Evolutionary conservation across 1,139 yeast genomes (phyloP).

Genomic region (Kodamaea suecica): DNA sequence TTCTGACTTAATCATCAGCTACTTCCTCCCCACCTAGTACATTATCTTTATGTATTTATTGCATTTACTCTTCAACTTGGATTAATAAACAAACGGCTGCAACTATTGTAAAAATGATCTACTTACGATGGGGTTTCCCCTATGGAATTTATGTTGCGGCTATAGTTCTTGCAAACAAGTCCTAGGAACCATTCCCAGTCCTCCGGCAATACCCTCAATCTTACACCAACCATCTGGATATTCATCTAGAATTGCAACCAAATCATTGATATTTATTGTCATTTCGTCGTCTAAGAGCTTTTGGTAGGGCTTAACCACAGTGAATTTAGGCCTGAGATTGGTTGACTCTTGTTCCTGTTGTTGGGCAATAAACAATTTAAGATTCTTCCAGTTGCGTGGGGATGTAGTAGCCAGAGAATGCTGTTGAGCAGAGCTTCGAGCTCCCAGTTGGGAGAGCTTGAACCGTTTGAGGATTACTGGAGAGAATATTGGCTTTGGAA

Average conservation of each 20-base stretch:
- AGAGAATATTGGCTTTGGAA: slow-evolving; percentile 15
- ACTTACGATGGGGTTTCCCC: no score
- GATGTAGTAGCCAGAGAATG: background rate
- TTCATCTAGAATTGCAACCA: slow-evolving; percentile 24
- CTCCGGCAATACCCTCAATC: slow-evolving; percentile 17
- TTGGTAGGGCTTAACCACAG: slow-evolving; percentile 27
- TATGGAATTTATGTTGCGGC: no score
- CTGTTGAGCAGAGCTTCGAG: background rate
- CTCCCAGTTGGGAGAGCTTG: slow-evolving; percentile 16
- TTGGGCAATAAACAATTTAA: background rate
- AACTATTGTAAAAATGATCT: no score
- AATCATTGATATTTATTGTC: slow-evolving; percentile 31
- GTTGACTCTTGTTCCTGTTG: background rate
- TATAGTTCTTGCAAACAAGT: slow-evolving; percentile 25
- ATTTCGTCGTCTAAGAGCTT: slow-evolving; percentile 36
- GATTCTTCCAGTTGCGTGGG: slow-evolving; percentile 3
- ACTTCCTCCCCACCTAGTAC: no score
- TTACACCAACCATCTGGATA: slow-evolving; percentile 44
- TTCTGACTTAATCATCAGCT: no score
- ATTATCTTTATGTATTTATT: no score
- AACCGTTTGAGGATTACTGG: slow-evolving; percentile 38
- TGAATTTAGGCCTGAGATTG: slow-evolving; percentile 9
- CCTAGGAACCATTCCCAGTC: slow-evolving; percentile 36
- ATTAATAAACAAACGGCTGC: no score
- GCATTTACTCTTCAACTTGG: no score